phyloP scores from a whole-genome alignment of 106 monocot species.

The Agapanthus africanus region DNA sequence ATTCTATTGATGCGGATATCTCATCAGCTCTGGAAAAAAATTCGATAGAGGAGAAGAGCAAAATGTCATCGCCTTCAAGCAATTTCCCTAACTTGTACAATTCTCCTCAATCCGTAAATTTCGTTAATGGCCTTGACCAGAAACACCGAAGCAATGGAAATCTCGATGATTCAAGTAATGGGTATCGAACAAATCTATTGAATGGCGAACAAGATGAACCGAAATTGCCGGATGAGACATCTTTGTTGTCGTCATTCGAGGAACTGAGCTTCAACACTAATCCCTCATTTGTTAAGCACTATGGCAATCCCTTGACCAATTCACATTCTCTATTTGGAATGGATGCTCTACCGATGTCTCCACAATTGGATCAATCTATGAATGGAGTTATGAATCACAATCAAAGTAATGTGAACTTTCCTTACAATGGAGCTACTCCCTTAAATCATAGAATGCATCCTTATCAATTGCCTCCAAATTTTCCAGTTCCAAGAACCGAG shows the following conservation, averaged over 20 bases:
- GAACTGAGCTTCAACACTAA: constrained; percentile 12
- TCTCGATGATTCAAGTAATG: too few relatives aligned
- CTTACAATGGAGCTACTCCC: constrained; percentile 11
- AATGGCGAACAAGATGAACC: constrained; percentile 2
- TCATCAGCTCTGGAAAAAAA: not conserved
- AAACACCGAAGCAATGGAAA: constrained; percentile 8
- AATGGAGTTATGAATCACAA: not conserved
- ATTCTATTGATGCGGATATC: not conserved
- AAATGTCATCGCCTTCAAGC: constrained; percentile 1
- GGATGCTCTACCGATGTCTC: constrained; percentile 2
- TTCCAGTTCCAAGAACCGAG: constrained; percentile 3
- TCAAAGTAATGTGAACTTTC: constrained; percentile 1
- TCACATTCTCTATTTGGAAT: not conserved
- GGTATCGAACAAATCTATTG: constrained; percentile 2
- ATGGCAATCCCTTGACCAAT: constrained; percentile 3
- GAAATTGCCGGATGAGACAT: constrained; percentile 10
- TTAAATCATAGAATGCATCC: constrained; percentile 5
- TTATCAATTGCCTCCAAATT: constrained; percentile 12
- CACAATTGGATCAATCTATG: not conserved
- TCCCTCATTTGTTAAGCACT: not conserved
- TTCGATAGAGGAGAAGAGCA: not conserved
- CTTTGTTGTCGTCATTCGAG: constrained; percentile 8
- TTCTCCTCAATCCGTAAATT: constrained; percentile 7
- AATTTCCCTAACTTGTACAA: constrained; percentile 6
- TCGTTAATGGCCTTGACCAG: not conserved